Conservation (phyloP, 495 filamentous ascomycete genomes). For the Rhypophila decipiens region DNA sequence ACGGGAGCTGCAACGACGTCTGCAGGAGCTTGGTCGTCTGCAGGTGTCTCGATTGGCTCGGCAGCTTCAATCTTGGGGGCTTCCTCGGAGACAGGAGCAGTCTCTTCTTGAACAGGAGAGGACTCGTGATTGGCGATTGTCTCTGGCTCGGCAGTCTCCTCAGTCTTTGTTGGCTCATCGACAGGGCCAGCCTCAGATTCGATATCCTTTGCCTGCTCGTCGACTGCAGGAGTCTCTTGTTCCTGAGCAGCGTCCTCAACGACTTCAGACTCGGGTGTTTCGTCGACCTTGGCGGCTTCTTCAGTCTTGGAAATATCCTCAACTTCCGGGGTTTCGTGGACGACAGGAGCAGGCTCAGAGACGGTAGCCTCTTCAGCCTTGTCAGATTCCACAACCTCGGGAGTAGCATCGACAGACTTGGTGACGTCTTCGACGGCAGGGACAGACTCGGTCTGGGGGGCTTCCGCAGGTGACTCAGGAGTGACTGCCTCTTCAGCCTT, state of each 20-base stretch:
- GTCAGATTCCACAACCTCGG: neutral
- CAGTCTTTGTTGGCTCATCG: neutral
- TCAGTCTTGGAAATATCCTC: conserved; percentile 1
- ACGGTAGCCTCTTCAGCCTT: neutral
- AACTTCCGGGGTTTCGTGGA: neutral
- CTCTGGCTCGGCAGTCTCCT: neutral
- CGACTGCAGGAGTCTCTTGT: neutral
- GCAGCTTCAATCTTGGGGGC: too few species aligned
- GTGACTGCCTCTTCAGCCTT: neutral
- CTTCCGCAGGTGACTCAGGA: neutral
- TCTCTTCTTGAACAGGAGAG: too few species aligned
- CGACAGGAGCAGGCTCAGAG: neutral
- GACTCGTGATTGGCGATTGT: too few species aligned
- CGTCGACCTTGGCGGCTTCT: neutral
- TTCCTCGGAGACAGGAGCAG: neutral
- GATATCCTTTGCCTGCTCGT: neutral
- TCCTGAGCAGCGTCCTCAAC: neutral
- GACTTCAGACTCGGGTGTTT: neutral
- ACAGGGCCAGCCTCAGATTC: neutral
- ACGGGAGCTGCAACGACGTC: neutral
- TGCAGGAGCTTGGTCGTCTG: conserved; percentile 3
- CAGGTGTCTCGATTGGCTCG: neutral
- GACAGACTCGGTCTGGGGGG: neutral
- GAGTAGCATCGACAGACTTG: neutral
- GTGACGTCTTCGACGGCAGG: neutral